A percentile compares a stretch with the other conserved stretches of the same genome.
Conservation (phyloP, 805 yeast genomes). For the Lipomyces starkeyi region DNA sequence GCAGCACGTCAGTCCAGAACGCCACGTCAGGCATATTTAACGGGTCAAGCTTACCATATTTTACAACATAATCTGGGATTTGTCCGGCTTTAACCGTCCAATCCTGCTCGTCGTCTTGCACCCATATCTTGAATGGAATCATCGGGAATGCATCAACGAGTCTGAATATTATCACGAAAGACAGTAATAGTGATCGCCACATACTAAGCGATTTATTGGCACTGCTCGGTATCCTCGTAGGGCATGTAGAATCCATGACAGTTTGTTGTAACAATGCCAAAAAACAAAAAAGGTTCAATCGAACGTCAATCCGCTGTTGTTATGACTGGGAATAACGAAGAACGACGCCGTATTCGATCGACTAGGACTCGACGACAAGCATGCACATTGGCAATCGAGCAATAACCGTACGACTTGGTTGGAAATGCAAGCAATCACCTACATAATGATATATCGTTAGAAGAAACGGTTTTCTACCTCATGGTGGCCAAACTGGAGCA, state of each 20-base stretch:
- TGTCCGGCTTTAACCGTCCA: constrained; percentile 38
- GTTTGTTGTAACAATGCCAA: background rate
- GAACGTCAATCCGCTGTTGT: background rate
- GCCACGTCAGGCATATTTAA: background rate
- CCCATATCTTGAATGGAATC: constrained; percentile 11
- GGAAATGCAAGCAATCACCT: background rate
- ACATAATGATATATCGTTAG: background rate
- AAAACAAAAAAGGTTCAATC: background rate
- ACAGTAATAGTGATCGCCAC: background rate
- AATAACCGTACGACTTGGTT: background rate
- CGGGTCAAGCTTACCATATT: constrained; percentile 27
- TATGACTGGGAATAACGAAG: background rate
- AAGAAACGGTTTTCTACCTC: background rate
- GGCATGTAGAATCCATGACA: background rate
- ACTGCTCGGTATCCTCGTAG: background rate
- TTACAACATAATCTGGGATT: constrained; percentile 40
- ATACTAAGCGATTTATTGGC: background rate
- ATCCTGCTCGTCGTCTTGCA: constrained; percentile 9
- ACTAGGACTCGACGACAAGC: background rate
- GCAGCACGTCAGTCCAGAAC: background rate
- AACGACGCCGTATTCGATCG: background rate
- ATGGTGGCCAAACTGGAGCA: background rate
- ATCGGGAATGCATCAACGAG: constrained; percentile 13
- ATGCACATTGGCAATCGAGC: background rate
- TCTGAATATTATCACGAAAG: background rate